Base-by-base conservation (phyloP, 2,329 filamentous ascomycete genomes). In the Aquanectria penicillioides region DNA sequence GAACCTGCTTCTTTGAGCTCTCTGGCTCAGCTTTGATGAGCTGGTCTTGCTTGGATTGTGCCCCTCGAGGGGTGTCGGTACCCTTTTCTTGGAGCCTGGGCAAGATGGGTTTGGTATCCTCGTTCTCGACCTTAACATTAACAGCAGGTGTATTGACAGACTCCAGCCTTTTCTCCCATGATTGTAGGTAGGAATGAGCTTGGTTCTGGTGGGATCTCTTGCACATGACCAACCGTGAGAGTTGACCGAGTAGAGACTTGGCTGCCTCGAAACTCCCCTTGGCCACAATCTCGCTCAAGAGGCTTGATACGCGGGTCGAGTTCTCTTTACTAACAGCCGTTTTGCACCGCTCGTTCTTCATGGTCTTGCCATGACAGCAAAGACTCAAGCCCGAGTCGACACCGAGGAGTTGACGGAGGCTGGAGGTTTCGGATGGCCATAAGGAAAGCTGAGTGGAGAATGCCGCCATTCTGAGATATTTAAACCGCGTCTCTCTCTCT, bases 181-280 rank as follows among this genome's bases (percentile, higher is more conserved):
- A 6, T 6, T 13, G 25, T 1, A 70, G 23, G 3, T 40, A 50
- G 13, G 0, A 2, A 12, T 36, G 11, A 1, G 57, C 52, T 4
- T 66, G 7, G 1, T 46, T 1, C 7, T 51, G 33, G 15, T 64
- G 61, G 4, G 15, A 0, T 2, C 1, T 11, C 25, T 15, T 1
- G 28, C 70, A 72, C 54, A 72, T 53, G 5, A 70, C 41, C 9
- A 69, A 34, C 17, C 33, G 10, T n/a, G 66, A 57, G 6, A 67
- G 48, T 18, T 57, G 12, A 6, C 10, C 10, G 26, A 72, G 58
- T 15, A 58, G 25, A 11, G 56, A n/a, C 13, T 49, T 41, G 11
- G 67, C 59, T 20, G 62, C 46, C 13, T 43, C 40, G 26, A 65
- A 63, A 31, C 43, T 62, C 4, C 61, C 59, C 13, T 37, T 38